A percentile compares a stretch with the other conserved stretches of the same genome.
Evolutionary conservation across 306 rosid genomes (phyloP).

Genomic region (Calophaca sinica): DNA sequence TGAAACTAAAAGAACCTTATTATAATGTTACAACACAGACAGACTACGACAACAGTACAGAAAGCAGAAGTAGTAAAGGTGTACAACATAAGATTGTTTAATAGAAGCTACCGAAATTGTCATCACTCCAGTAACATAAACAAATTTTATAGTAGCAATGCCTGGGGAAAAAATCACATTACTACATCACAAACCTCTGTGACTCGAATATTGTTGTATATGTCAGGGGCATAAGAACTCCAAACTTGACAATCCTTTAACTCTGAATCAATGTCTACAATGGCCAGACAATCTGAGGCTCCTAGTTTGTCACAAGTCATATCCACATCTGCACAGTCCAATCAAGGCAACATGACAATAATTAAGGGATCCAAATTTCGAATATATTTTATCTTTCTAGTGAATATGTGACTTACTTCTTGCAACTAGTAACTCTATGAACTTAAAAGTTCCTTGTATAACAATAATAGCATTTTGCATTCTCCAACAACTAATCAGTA

Average conservation of each 20-base stretch:
- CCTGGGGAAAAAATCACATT: not conserved
- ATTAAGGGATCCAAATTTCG: not conserved
- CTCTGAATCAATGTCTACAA: conserved; percentile 67
- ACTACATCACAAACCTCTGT: conserved; percentile 72
- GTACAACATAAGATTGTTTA: conserved; percentile 25
- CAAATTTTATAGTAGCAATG: not conserved
- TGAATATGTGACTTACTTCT: conserved; percentile 4
- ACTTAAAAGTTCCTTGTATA: not conserved
- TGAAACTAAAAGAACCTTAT: conserved; percentile 29
- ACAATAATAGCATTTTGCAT: conserved; percentile 25
- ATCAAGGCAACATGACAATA: conserved; percentile 34
- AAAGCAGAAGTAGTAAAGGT: not conserved
- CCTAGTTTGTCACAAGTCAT: conserved; percentile 50
- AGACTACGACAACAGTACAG: conserved; percentile 33
- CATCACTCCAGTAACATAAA: not conserved
- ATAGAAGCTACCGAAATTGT: conserved; percentile 9
- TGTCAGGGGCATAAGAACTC: conserved; percentile 77
- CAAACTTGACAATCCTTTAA: conserved; percentile 70
- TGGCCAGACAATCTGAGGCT: conserved; percentile 48
- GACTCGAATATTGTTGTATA: conserved; percentile 61
- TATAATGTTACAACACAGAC: conserved; percentile 18
- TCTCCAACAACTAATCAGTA: not conserved
- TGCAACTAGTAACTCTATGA: not conserved
- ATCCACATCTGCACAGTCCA: conserved; percentile 61
- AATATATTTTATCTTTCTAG: conserved; percentile 28